Evolutionary conservation across 345 rosid species (phyloP).

Genomic region (Pistacia vera): DNA sequence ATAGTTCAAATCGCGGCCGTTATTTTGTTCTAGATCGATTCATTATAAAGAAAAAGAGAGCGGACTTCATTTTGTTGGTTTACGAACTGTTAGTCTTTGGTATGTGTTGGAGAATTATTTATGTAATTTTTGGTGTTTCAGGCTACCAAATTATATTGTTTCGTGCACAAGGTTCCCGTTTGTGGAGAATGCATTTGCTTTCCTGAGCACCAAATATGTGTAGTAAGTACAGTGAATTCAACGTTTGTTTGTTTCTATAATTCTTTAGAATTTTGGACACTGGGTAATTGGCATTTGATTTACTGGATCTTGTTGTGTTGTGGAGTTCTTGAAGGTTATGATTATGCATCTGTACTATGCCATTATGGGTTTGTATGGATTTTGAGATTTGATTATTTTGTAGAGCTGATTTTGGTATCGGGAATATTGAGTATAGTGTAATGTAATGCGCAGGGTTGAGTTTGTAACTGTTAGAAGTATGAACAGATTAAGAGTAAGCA

Average conservation of each 20-base stretch:
- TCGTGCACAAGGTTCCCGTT: constrained; percentile 97
- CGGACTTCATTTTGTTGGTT: too few relatives aligned
- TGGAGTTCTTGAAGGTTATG: neutral
- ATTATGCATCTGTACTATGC: neutral
- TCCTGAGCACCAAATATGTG: constrained; percentile 94
- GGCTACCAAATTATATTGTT: constrained; percentile 97
- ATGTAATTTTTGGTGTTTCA: constrained; percentile 33
- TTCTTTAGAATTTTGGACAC: neutral
- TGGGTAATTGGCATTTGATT: neutral
- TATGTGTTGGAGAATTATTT: neutral
- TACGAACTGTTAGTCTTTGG: too few relatives aligned
- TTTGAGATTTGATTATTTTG: neutral
- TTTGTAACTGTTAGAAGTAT: too few relatives aligned
- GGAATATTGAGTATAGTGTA: neutral
- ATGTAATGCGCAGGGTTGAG: too few relatives aligned
- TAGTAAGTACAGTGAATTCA: constrained; percentile 44
- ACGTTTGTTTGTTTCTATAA: neutral
- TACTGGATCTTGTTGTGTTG: neutral
- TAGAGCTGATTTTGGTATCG: neutral
- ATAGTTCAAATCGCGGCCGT: neutral
- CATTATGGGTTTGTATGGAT: neutral
- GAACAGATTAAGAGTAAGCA: neutral
- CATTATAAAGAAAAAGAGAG: neutral
- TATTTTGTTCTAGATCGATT: neutral
- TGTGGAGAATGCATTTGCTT: constrained; percentile 97